Conservation (phyloP, 2,329 filamentous ascomycete species). For the Colletotrichum sp. region DNA sequence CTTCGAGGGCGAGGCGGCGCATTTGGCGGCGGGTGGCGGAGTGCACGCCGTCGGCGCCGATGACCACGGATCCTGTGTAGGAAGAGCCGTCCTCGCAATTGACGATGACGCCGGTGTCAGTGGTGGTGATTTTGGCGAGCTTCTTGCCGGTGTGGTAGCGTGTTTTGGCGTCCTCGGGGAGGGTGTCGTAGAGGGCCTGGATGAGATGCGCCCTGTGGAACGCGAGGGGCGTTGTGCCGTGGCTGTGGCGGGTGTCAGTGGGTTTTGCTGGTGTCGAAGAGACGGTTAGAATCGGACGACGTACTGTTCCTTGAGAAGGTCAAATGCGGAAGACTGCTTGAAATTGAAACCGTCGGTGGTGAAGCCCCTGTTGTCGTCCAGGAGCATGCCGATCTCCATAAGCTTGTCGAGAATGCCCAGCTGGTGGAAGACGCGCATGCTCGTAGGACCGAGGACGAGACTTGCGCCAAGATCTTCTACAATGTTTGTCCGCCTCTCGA, state of each 20-base stretch:
- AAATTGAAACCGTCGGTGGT: not conserved
- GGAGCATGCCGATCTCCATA: not conserved
- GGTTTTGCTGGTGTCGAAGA: not conserved
- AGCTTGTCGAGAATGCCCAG: slow-evolving; percentile 28
- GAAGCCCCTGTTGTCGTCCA: not conserved
- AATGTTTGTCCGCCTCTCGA: slow-evolving; percentile 31
- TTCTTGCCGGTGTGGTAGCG: slow-evolving; percentile 32
- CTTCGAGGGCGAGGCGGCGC: slow-evolving; percentile 30
- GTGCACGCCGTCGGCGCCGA: slow-evolving; percentile 49
- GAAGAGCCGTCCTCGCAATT: slow-evolving; percentile 35
- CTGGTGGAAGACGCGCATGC: slow-evolving; percentile 34
- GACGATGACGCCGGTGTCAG: slow-evolving; percentile 30
- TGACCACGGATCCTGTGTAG: slow-evolving; percentile 38
- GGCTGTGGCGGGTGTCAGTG: slow-evolving; percentile 15
- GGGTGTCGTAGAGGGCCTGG: slow-evolving; percentile 32
- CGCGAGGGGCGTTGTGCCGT: slow-evolving; percentile 30
- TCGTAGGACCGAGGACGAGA: slow-evolving; percentile 29
- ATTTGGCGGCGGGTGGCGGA: slow-evolving; percentile 40
- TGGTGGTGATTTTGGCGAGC: slow-evolving; percentile 26
- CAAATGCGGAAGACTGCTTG: not conserved
- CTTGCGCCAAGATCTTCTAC: slow-evolving; percentile 32
- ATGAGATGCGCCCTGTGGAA: slow-evolving; percentile 41
- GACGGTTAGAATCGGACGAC: not conserved
- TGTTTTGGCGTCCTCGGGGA: slow-evolving; percentile 28
- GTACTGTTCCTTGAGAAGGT: not conserved